phyloP scores from a whole-genome alignment of 192 early-diverging fungal genomes.

The Backusella westeae region DNA sequence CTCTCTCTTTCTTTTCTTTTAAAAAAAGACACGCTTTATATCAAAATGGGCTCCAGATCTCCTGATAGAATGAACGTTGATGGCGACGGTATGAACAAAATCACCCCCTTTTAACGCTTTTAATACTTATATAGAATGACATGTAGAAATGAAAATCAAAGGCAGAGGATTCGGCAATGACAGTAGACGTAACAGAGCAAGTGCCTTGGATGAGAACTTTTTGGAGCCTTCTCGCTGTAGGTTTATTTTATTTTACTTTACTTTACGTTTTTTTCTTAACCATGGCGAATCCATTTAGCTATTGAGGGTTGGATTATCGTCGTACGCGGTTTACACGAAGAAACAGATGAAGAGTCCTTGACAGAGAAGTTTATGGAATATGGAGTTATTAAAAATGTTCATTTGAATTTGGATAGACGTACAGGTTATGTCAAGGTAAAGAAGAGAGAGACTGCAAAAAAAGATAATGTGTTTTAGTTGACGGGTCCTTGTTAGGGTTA shows the following conservation, averaged over 20 bases:
- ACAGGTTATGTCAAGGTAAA: conserved; percentile 94
- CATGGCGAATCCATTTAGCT: conserved; percentile 31
- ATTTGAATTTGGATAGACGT: conserved; percentile 91
- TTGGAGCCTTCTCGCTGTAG: conserved; percentile 28
- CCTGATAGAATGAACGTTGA: conserved; percentile 26
- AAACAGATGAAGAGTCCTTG: conserved; percentile 90
- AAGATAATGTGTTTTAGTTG: background rate
- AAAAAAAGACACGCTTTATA: background rate
- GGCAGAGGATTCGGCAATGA: conserved; percentile 4
- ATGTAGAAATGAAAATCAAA: conserved; percentile 12
- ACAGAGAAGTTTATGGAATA: conserved; percentile 85
- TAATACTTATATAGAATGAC: background rate
- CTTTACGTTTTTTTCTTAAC: background rate
- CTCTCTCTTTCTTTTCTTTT: background rate
- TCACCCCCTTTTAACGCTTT: background rate
- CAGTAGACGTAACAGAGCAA: background rate
- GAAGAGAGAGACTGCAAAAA: background rate
- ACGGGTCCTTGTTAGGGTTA: conserved; percentile 72
- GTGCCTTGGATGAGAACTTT: background rate
- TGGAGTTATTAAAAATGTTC: conserved; percentile 88
- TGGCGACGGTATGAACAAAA: conserved; percentile 15
- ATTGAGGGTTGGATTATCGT: conserved; percentile 97
- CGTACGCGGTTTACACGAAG: conserved; percentile 93
- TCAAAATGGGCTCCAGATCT: conserved; percentile 8
- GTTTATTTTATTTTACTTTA: background rate